Evolutionary conservation across 2,329 filamentous ascomycete genomes (phyloP).

Genomic region (Xylaria hypoxylon): DNA sequence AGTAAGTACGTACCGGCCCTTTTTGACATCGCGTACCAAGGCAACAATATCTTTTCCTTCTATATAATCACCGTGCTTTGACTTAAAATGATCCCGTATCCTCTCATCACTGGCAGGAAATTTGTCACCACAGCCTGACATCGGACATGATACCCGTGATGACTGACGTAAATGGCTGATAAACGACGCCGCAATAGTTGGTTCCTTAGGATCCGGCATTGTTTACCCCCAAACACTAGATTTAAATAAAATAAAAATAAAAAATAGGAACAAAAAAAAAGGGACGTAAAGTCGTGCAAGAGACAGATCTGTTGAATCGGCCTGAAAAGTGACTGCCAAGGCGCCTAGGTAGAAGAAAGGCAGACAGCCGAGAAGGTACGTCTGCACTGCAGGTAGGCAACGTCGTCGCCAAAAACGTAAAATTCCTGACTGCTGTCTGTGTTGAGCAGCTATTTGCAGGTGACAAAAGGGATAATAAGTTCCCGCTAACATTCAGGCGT

Average conservation of each 20-base stretch:
- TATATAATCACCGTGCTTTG: slow-evolving; percentile 26
- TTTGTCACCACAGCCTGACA: slow-evolving; percentile 17
- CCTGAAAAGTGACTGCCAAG: neutral
- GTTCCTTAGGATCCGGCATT: slow-evolving; percentile 32
- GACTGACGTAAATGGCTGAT: slow-evolving; percentile 29
- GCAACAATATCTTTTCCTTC: slow-evolving; percentile 30
- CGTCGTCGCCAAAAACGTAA: slow-evolving; percentile 1
- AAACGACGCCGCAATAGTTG: slow-evolving; percentile 18
- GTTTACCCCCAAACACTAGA: neutral
- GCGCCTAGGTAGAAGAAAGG: neutral
- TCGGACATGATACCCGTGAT: slow-evolving; percentile 24
- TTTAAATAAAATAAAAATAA: neutral
- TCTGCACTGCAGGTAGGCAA: neutral
- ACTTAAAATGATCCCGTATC: slow-evolving; percentile 30
- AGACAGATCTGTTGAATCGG: neutral
- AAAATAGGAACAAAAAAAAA: neutral
- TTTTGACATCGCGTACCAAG: slow-evolving; percentile 32
- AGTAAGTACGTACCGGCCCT: slow-evolving; percentile 29
- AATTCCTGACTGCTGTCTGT: neutral
- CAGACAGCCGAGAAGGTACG: neutral
- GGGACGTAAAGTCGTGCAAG: neutral
- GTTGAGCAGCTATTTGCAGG: neutral
- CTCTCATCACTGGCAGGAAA: slow-evolving; percentile 24
- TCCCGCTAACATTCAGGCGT: neutral
- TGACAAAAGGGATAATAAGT: neutral